Evolutionary conservation across 345 rosid species (phyloP).

Genomic region (Melaleuca quinquenervia): DNA sequence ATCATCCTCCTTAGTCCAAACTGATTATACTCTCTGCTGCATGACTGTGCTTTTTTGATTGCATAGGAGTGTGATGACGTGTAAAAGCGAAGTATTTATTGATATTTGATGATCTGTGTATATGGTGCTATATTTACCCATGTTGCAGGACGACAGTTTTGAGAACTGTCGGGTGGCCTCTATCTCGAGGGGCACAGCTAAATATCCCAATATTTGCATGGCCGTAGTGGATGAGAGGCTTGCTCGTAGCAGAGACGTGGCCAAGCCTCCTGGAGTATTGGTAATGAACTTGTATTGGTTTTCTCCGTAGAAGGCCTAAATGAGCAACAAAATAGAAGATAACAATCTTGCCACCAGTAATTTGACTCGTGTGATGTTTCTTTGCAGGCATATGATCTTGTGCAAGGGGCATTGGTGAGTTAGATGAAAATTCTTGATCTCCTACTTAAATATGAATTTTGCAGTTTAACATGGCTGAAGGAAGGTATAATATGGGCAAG

Average conservation of each 20-base stretch:
- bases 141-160: constrained; percentile 29
- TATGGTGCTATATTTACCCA: not conserved
- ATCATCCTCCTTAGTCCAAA: not conserved
- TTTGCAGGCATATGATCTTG: constrained; percentile 83
- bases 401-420: constrained; percentile 88
- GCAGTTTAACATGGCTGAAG: not conserved
- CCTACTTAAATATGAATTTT: not conserved
- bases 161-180: constrained; percentile 13
- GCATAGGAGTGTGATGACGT: not conserved
- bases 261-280: constrained; percentile 30
- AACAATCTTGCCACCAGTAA: not conserved
- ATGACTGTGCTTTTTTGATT: not conserved
- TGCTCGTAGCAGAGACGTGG: constrained; percentile 22
- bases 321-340: no score
- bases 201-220: constrained; percentile 23
- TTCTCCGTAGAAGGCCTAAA: not conserved
- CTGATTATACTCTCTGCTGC: not conserved
- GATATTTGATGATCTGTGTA: not conserved
- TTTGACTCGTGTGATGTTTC: not conserved
- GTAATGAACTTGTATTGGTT: not conserved
- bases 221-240: constrained; percentile 68
- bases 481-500: not conserved
- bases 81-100: not conserved
- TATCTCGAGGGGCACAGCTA: constrained; percentile 6
- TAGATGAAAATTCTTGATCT: not conserved